Percentiles rank a stretch among this genome's conserved stretches.
phyloP scores from a whole-genome alignment of 83 land plant species.

The Picea abies region DNA sequence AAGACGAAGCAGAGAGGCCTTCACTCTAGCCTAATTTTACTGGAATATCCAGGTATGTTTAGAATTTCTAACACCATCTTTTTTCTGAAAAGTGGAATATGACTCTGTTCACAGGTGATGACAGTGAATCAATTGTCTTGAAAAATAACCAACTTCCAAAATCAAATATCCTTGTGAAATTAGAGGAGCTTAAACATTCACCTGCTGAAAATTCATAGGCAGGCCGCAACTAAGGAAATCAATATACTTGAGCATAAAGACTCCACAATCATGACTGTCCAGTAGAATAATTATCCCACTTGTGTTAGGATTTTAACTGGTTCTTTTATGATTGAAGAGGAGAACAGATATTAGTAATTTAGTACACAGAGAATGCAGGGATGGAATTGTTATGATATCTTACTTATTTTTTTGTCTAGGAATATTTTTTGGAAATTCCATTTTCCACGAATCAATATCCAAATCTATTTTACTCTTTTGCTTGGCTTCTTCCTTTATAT shows the following conservation, averaged over 20 bases:
- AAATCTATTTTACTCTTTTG: background rate
- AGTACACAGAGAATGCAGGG: background rate
- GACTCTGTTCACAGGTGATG: too few species aligned
- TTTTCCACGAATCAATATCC: background rate
- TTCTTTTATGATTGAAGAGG: background rate
- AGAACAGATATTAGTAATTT: background rate
- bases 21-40: too few species aligned
- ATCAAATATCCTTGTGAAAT: too few species aligned
- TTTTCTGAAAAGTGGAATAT: too few species aligned
- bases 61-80: too few species aligned
- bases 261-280: slow-evolving; percentile 75
- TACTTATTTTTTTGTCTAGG: slow-evolving; percentile 12
- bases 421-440: background rate
- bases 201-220: slow-evolving; percentile 62
- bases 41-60: too few species aligned
- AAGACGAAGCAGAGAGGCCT: too few species aligned
- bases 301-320: background rate
- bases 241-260: slow-evolving; percentile 82
- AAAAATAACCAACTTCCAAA: too few species aligned
- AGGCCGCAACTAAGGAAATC: slow-evolving; percentile 73
- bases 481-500: background rate
- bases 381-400: background rate
- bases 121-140: too few species aligned
- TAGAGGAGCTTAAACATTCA: slow-evolving; percentile 14
- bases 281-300: background rate